Base-by-base conservation (phyloP, 345 rosid species). In the Lumnitzera littorea region DNA sequence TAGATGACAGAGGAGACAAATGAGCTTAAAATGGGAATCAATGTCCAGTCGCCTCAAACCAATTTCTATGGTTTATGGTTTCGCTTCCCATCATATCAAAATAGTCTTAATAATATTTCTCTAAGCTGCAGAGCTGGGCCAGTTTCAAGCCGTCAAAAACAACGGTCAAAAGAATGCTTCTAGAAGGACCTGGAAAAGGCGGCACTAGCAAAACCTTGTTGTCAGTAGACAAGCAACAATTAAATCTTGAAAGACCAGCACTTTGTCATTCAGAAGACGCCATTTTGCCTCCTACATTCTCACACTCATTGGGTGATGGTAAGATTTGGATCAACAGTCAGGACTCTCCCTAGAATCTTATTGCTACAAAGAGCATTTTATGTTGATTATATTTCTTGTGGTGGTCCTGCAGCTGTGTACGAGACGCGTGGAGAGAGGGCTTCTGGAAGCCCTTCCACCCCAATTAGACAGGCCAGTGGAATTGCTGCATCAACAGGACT, bases 91-190 rank as follows among this genome's bases (percentile, higher is more conserved):
- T 36, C 43, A 6, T 36, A 9, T 36, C 43, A 36, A 9, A 7
- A 9, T 36, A 36, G 10, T 36, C 20, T 36, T 0, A 36, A 36
- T 36, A 36, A 36, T 36, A 36, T 36, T 36, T 36, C 43, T 36
- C 43, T 9, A 7, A 36, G 67, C 57, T 77, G 60, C 84, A 94
- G 99, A 84, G 86, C 69, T 86, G 85, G 96, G 83, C 86, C 58
- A 83, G 78, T 68, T 94, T 84, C 75, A 89, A 84, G 76, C 97
- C 99, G 58, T 77, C 95, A 50, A 94, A 85, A 70, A 94, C 99
- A 68, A 94, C 89, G 60, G 87, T 90, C 49, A 91, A 84, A 76
- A 82, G 99, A 82, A 81, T 90, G 66, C 76, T 83, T 76, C 69
- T 86, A 74, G 82, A 76, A 74, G 89, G 84, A 68, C 72, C 58